phyloP scores from a whole-genome alignment of 2,329 filamentous ascomycete species.

The Exophiala viscosa region DNA sequence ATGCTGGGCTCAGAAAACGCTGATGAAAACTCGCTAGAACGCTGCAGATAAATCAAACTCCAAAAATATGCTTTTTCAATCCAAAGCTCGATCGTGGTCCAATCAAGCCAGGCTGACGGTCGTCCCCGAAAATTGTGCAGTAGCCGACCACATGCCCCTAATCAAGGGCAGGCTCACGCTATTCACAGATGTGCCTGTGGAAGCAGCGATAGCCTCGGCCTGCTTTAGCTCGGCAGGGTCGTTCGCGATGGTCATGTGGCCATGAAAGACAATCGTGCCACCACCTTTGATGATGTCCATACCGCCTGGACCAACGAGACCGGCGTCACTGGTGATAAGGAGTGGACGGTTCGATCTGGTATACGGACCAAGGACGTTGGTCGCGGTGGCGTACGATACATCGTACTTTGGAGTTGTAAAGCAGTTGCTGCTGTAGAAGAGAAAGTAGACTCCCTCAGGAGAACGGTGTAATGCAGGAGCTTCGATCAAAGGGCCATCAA shows the following conservation, averaged over 20 bases:
- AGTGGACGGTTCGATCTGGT: slow-evolving; percentile 35
- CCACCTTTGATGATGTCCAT: slow-evolving; percentile 27
- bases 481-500: slow-evolving; percentile 61
- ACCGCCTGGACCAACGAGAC: slow-evolving; percentile 25
- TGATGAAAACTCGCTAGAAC: slow-evolving; percentile 2
- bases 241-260: slow-evolving; percentile 23
- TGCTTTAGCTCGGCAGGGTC: slow-evolving; percentile 13
- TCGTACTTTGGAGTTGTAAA: slow-evolving; percentile 55
- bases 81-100: neutral
- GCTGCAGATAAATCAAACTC: neutral
- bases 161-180: slow-evolving; percentile 19
- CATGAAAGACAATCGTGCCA: slow-evolving; percentile 27
- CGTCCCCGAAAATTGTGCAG: slow-evolving; percentile 15
- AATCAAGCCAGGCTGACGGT: slow-evolving; percentile 11
- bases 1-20: neutral
- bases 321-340: slow-evolving; percentile 34
- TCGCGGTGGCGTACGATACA: slow-evolving; percentile 56
- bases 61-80: neutral
- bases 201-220: slow-evolving; percentile 10
- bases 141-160: slow-evolving; percentile 25
- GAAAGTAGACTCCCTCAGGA: slow-evolving; percentile 50
- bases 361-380: slow-evolving; percentile 37
- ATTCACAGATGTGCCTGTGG: slow-evolving; percentile 9
- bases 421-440: slow-evolving; percentile 63
- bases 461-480: slow-evolving; percentile 51